Evolutionary conservation across 306 rosid species (phyloP).

Genomic region (Prunus dulcis): DNA sequence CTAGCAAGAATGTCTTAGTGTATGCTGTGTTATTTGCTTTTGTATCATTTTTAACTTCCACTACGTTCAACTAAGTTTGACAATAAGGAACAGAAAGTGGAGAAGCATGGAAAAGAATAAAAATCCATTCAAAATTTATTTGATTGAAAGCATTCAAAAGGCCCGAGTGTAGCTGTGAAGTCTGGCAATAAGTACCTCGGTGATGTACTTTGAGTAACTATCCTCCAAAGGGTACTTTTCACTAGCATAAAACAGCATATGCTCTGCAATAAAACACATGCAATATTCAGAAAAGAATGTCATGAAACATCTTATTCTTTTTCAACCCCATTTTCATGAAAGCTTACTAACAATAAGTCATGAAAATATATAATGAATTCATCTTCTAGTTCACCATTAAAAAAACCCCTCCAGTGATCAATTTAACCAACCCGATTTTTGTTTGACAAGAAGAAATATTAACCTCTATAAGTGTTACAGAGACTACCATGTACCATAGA

Average conservation of each 20-base stretch:
- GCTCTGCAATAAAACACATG: constrained; percentile 50
- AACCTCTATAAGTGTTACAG: background rate
- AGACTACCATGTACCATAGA: background rate
- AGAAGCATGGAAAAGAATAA: background rate
- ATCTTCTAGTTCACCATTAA: background rate
- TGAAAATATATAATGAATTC: background rate
- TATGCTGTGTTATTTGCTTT: background rate
- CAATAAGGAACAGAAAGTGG: background rate
- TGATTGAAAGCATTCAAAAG: background rate
- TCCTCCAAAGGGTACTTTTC: constrained; percentile 91
- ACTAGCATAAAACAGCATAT: constrained; percentile 98
- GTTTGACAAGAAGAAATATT: background rate
- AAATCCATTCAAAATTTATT: background rate
- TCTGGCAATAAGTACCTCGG: constrained; percentile 50
- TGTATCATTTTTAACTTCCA: background rate
- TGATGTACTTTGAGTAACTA: constrained; percentile 85
- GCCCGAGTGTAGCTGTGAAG: background rate
- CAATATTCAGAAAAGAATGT: constrained; percentile 13
- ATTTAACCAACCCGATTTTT: background rate
- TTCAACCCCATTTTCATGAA: background rate
- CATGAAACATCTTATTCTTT: background rate
- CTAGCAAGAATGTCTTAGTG: background rate
- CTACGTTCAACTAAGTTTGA: background rate
- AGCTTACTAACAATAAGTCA: background rate
- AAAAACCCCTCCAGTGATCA: background rate